Conservation (phyloP, 73 alveolate genomes). For the Paramecium pentaurelia region DNA sequence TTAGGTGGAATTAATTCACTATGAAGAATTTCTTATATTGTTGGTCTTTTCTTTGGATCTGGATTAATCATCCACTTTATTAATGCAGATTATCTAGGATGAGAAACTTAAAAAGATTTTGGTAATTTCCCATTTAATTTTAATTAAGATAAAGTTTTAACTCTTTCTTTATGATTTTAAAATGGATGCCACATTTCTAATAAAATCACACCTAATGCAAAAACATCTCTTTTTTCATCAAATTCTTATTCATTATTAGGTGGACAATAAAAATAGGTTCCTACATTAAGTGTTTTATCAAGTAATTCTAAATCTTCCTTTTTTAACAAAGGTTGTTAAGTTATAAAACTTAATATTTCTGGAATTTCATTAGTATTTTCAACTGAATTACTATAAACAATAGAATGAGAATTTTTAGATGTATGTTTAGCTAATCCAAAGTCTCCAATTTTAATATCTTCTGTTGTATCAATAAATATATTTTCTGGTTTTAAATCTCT, state of each 20-base stretch:
- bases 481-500: constrained; percentile 65
- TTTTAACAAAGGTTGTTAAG: neutral
- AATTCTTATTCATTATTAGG: constrained; percentile 34
- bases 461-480: constrained; percentile 53
- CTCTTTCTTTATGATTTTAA: constrained; percentile 41
- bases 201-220: constrained; percentile 50
- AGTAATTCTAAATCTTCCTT: constrained; percentile 40
- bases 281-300: constrained; percentile 57
- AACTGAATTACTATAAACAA: neutral
- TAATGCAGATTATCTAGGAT: constrained; percentile 35
- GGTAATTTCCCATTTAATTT: constrained; percentile 28
- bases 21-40: constrained; percentile 8
- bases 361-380: constrained; percentile 11
- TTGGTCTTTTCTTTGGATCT: constrained; percentile 14
- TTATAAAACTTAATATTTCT: constrained; percentile 36
- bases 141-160: neutral
- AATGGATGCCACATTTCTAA: constrained; percentile 63
- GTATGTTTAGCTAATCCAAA: constrained; percentile 59
- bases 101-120: constrained; percentile 32
- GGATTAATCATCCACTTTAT: constrained; percentile 49
- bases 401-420: neutral
- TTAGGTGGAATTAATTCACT: constrained; percentile 7
- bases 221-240: constrained; percentile 55
- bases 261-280: constrained; percentile 58
- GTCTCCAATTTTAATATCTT: constrained; percentile 61